Base-by-base conservation (phyloP, 2,329 filamentous ascomycete species). In the Fusarium pseudoanthophilum region DNA sequence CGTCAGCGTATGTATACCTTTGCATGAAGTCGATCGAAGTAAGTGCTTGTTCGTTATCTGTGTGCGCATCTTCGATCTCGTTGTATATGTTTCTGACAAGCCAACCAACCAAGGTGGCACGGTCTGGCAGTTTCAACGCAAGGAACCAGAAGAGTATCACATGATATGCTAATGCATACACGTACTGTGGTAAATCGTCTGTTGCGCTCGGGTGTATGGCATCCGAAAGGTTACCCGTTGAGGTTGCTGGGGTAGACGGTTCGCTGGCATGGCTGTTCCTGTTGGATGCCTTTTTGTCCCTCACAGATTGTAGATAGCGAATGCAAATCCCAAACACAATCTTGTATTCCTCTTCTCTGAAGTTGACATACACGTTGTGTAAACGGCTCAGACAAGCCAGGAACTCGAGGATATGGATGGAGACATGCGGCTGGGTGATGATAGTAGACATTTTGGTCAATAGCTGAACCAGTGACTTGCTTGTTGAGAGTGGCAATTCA, bases 141-240 rank as follows among this genome's bases (percentile, higher is more conserved):
- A 99, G 87, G 80, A 98, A 99, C 96, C 96, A 99, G 80, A 97
- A 98, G 4, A 95, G 92, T 74, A 99, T 95, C 76, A 97, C 94
- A 80, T 98, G 95, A 80, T 97, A 97, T 14, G 95, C 95, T 59
- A 98, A 85, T 4, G 95, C 93, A 81, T 97, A 96, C 32, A 99
- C 94, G 80, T 99, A 99, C 81, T 96, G 93, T 9, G 95, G 95
- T 56, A 97, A 86, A 73, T 96, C 94, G 69, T 96, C 93, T 13
- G 91, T 81, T 7, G 79, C 78, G 53, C 74, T 78, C 14, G 77
- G 70, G 34, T 78, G 77, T 8, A 69, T 53, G 8, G 66, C 37
- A 28, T 81, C 79, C 11, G 66, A 57, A 42, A 62, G 59, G 60
- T 39, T 71, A 24, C 58, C 67, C 28, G 61, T 65, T 21, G 73